Conservation (phyloP, 2,329 filamentous ascomycete genomes). For the Blastomyces percursus region DNA sequence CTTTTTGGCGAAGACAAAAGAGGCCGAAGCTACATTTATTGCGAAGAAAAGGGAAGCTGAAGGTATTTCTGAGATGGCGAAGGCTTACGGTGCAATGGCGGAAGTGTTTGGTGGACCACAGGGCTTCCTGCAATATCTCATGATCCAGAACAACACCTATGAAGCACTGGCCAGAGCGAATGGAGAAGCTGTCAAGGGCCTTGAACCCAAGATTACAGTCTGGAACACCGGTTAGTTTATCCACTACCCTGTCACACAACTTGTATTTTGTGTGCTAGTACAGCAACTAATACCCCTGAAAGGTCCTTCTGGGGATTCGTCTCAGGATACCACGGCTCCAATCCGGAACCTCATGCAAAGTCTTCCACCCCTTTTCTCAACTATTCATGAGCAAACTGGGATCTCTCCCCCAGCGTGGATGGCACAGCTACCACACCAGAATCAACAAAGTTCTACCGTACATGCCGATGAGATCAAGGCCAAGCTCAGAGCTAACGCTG, state of each 20-base stretch:
- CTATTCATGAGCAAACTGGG: slow-evolving; percentile 81
- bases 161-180: slow-evolving; percentile 69
- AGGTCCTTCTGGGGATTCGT: slow-evolving; percentile 32
- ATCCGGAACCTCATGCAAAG: slow-evolving; percentile 78
- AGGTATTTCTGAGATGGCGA: slow-evolving; percentile 64
- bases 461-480: neutral
- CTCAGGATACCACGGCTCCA: slow-evolving; percentile 47
- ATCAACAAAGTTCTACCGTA: neutral
- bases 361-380: slow-evolving; percentile 69
- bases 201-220: slow-evolving; percentile 81
- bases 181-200: slow-evolving; percentile 59
- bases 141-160: slow-evolving; percentile 75
- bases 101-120: slow-evolving; percentile 65
- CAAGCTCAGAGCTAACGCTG: neutral
- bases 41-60: slow-evolving; percentile 62
- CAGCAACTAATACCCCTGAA: slow-evolving; percentile 7
- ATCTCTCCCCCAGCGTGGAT: slow-evolving; percentile 69
- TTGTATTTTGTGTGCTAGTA: neutral
- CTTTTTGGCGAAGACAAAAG: slow-evolving; percentile 52
- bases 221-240: slow-evolving; percentile 61
- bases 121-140: slow-evolving; percentile 71
- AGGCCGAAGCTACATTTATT: slow-evolving; percentile 56
- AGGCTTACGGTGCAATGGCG: slow-evolving; percentile 63
- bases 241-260: neutral
- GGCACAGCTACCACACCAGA: slow-evolving; percentile 39